These are phyloP conservation scores for Metschnikowia picachoensis DNA, from an alignment of 805 yeast genomes.

Conservation along the genomic window DNA sequence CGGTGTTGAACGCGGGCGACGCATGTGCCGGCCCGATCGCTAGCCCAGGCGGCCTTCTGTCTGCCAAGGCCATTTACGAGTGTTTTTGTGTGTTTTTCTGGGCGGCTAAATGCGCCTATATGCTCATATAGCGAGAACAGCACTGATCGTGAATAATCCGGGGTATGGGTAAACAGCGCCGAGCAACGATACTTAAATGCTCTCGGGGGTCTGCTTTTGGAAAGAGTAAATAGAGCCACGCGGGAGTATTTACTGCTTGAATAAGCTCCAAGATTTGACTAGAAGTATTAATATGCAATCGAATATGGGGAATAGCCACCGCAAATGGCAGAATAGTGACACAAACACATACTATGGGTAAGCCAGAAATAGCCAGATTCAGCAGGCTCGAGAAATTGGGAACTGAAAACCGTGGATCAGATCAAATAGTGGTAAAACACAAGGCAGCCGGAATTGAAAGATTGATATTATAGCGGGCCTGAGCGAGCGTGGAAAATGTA, in stretches of 20 bases:
- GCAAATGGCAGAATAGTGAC: neutral
- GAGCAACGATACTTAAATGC: slow-evolving; percentile 21
- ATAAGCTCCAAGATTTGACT: neutral
- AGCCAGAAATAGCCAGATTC: neutral
- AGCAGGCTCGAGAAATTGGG: no score
- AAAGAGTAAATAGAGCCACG: neutral
- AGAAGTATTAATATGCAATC: slow-evolving; percentile 5
- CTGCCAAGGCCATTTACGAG: slow-evolving; percentile 57
- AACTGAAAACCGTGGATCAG: no score
- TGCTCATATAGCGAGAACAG: no score
- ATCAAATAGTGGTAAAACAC: neutral
- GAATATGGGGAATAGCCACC: neutral
- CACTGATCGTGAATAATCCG: neutral
- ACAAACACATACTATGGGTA: neutral
- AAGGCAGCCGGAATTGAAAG: neutral
- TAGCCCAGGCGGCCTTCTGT: slow-evolving; percentile 59
- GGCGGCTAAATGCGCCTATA: neutral
- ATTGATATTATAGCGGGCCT: neutral
- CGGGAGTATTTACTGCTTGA: no score
- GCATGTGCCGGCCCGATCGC: slow-evolving; percentile 48
- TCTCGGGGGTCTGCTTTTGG: slow-evolving; percentile 5
- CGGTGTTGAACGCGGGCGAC: slow-evolving; percentile 38
- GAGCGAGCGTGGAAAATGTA: slow-evolving; percentile 5
- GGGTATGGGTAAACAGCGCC: neutral
- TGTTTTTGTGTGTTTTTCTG: neutral